Evolutionary conservation across 1,284 basidiomycete species (phyloP).

Genomic region (Austroboletus novae-zelandiae): DNA sequence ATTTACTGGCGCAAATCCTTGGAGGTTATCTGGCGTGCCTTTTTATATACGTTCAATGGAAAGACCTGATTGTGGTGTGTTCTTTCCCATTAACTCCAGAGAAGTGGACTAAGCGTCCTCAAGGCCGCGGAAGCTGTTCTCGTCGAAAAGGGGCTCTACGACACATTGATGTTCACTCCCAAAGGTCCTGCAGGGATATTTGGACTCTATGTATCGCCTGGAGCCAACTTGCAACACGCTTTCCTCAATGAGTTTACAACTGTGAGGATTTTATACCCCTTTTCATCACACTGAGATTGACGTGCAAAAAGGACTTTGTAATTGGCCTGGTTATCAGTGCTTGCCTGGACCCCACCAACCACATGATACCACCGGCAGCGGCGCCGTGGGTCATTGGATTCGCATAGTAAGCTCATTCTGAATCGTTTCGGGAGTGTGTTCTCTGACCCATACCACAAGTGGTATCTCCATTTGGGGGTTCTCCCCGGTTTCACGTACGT

Average conservation of each 20-base stretch:
- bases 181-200: slow-evolving; percentile 64
- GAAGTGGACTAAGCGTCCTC: background rate
- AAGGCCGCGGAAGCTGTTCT: slow-evolving; percentile 43
- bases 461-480: slow-evolving; percentile 59
- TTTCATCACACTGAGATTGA: slow-evolving; percentile 2
- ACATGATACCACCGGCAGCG: slow-evolving; percentile 50
- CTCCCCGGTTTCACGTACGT: slow-evolving; percentile 46
- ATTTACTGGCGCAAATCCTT: slow-evolving; percentile 60
- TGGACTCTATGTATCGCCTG: slow-evolving; percentile 49
- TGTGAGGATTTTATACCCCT: slow-evolving; percentile 37
- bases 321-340: slow-evolving; percentile 59
- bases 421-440: background rate
- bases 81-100: background rate
- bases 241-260: slow-evolving; percentile 68
- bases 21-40: slow-evolving; percentile 62
- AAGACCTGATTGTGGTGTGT: slow-evolving; percentile 44
- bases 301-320: slow-evolving; percentile 56
- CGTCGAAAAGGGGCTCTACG: slow-evolving; percentile 39
- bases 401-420: slow-evolving; percentile 41
- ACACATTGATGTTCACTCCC: slow-evolving; percentile 52
- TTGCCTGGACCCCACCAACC: slow-evolving; percentile 60
- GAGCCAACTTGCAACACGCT: slow-evolving; percentile 48
- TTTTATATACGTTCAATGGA: slow-evolving; percentile 62
- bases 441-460: slow-evolving; percentile 32
- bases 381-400: slow-evolving; percentile 54